Percentiles rank a stretch among this genome's conserved stretches.
Conservation (phyloP, 2,329 filamentous ascomycete species). For the Fusarium keratoplasticum region DNA sequence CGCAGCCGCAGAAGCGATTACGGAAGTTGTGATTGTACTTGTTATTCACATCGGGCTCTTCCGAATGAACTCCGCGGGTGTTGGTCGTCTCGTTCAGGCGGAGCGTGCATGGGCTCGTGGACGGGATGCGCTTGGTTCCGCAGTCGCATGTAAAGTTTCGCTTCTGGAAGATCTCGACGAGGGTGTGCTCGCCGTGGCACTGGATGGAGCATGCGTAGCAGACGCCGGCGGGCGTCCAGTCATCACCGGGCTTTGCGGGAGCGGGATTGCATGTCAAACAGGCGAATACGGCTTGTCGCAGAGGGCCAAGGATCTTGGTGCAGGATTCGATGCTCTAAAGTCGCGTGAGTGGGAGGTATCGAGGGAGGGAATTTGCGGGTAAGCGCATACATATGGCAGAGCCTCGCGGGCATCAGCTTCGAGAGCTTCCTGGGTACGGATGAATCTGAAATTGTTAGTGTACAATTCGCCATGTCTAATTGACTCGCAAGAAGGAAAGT, state of each 20-base stretch:
- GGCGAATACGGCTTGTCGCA: conserved; percentile 90
- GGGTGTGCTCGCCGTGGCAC: conserved; percentile 93
- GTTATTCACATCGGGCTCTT: conserved; percentile 79
- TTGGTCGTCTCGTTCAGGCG: conserved; percentile 80
- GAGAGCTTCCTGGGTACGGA: conserved; percentile 87
- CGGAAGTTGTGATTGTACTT: conserved; percentile 96
- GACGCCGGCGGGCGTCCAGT: conserved; percentile 75
- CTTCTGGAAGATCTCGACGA: conserved; percentile 97
- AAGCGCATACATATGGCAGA: conserved; percentile 82
- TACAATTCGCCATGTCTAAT: neutral
- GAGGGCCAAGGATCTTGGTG: conserved; percentile 87
- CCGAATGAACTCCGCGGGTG: conserved; percentile 78
- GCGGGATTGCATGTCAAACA: conserved; percentile 94
- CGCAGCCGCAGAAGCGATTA: conserved; percentile 92
- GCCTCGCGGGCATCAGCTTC: conserved; percentile 96
- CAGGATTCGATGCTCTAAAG: conserved; percentile 89
- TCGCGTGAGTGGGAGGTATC: conserved; percentile 32
- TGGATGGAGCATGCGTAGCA: conserved; percentile 98
- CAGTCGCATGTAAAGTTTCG: conserved; percentile 97
- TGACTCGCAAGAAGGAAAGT: fast-evolving
- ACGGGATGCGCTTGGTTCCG: conserved; percentile 83
- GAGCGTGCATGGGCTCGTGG: conserved; percentile 78
- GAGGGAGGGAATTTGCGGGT: neutral
- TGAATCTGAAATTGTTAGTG: conserved; percentile 70
- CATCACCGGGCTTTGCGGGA: conserved; percentile 68